Percentiles rank a stretch among this genome's conserved stretches.
These are phyloP conservation scores for Trebouxia sp. DNA, from an alignment of 139 green algal species.

Conservation along the genomic window DNA sequence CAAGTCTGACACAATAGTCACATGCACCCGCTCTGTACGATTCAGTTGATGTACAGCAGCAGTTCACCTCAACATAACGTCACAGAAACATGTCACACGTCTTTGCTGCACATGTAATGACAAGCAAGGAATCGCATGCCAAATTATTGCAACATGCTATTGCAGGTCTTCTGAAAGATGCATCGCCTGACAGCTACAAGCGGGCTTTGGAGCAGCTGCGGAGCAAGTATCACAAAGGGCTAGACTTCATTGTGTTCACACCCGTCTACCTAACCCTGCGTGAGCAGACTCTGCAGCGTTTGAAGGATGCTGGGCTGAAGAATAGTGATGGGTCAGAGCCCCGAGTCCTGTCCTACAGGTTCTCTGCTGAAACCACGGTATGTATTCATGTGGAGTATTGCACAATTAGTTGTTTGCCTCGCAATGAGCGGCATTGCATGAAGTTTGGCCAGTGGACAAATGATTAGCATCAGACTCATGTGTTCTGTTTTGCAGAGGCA, in stretches of 20 bases:
- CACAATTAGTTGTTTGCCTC: not conserved
- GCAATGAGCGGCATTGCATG: not conserved
- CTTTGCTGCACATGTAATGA: too few species aligned
- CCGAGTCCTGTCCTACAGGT: not conserved
- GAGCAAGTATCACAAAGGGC: not conserved
- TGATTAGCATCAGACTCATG: not conserved
- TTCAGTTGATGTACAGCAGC: too few species aligned
- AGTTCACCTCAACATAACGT: too few species aligned
- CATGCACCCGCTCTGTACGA: too few species aligned
- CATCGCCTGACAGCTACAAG: not conserved
- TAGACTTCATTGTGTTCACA: constrained; percentile 1
- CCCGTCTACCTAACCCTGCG: not conserved
- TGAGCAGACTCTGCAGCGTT: not conserved
- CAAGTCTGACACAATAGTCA: too few species aligned
- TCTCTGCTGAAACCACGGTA: not conserved
- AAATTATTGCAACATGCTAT: not conserved
- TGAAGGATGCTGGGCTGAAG: not conserved
- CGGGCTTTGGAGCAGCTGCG: not conserved
- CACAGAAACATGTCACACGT: too few species aligned
- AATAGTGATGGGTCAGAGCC: not conserved
- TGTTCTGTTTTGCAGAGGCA: not conserved
- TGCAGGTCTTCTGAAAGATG: not conserved
- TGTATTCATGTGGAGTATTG: not conserved
- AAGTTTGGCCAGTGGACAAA: not conserved
- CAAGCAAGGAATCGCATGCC: too few species aligned